phyloP scores from a whole-genome alignment of 805 yeast genomes.

The Schwanniomyces yamadae region DNA sequence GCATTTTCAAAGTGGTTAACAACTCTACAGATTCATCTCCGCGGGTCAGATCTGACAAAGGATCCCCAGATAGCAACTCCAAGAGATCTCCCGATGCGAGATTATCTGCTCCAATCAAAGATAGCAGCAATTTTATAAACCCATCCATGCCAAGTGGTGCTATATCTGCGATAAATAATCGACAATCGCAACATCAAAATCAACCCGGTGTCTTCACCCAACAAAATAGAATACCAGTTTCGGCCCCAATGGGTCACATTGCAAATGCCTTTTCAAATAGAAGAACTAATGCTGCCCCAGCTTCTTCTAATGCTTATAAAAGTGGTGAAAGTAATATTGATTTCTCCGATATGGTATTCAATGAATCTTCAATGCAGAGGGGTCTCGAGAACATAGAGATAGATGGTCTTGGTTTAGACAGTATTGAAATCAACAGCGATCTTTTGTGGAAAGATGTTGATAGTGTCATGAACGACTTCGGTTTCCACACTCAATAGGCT shows the following conservation, averaged over 20 bases:
- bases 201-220: too few species aligned
- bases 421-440: constrained; percentile 51
- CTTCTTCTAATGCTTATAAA: background rate
- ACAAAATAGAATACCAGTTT: too few species aligned
- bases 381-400: constrained; percentile 34
- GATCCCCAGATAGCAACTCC: constrained; percentile 8
- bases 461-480: constrained; percentile 87
- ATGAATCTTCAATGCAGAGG: constrained; percentile 20
- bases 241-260: too few species aligned
- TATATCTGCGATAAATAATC: too few species aligned
- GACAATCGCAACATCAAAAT: too few species aligned
- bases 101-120: too few species aligned
- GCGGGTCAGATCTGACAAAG: constrained; percentile 10
- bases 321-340: background rate
- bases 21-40: constrained; percentile 34
- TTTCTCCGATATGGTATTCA: constrained; percentile 1
- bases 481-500: constrained; percentile 60
- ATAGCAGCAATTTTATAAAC: too few species aligned
- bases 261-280: background rate
- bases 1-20: constrained; percentile 38
- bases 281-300: background rate
- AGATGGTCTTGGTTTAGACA: constrained; percentile 43
- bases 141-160: too few species aligned
- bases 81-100: background rate
- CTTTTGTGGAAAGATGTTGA: constrained; percentile 80